Conservation (phyloP, 2,329 filamentous ascomycete species). For the Pseudonectria foliicola region DNA sequence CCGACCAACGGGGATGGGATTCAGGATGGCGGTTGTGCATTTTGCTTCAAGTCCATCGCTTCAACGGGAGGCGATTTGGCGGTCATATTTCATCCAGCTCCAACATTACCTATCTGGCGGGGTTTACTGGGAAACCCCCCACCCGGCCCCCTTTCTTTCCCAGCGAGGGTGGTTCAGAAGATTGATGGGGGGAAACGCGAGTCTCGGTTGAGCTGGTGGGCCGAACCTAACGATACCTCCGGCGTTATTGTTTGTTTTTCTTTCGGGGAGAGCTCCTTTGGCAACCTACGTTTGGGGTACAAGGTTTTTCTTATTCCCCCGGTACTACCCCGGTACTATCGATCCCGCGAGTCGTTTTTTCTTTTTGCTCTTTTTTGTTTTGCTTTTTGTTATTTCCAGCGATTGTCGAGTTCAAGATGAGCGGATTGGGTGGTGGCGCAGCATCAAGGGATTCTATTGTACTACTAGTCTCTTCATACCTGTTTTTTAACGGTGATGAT, state of each 20-base stretch:
- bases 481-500: constrained; percentile 17
- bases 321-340: too few relatives aligned
- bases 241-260: too few relatives aligned
- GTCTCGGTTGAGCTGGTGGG: too few relatives aligned
- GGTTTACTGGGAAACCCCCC: too few relatives aligned
- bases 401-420: constrained; percentile 9
- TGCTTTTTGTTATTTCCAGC: constrained; percentile 19
- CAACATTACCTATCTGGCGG: neutral
- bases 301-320: too few relatives aligned
- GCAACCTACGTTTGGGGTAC: too few relatives aligned
- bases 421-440: neutral
- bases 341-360: constrained; percentile 7
- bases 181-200: too few relatives aligned
- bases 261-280: too few relatives aligned
- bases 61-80: constrained; percentile 15
- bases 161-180: constrained; percentile 5
- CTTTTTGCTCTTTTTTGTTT: constrained; percentile 14
- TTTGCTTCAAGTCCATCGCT: constrained; percentile 25
- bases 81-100: constrained; percentile 3
- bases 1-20: constrained; percentile 11
- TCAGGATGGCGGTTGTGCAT: constrained; percentile 18
- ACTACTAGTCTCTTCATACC: constrained; percentile 16
- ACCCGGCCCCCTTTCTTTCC: neutral
- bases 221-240: too few relatives aligned
- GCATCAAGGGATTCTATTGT: constrained; percentile 8